Evolutionary conservation across 139 green algal species (phyloP), one percentile per base, ranked within the genome.

Genomic region (Spirogloea muscicola): DNA sequence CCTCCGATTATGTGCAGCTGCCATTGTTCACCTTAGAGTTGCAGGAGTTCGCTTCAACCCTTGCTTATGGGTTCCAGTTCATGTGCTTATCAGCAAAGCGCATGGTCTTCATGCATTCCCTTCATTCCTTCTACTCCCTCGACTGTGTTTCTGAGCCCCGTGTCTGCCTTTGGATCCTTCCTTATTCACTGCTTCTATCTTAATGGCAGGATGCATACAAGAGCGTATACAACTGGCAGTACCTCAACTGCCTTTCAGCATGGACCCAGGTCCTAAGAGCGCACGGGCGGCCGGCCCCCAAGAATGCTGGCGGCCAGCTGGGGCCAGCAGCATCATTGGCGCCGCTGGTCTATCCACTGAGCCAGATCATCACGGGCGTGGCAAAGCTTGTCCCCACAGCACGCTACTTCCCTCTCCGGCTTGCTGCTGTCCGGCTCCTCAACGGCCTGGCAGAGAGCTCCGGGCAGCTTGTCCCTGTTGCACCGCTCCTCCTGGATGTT

Each of bases 141-240:
- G n/a, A n/a, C n/a, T n/a, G n/a, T n/a, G n/a, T n/a, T n/a, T n/a
- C n/a, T n/a, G n/a, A n/a, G n/a, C n/a, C n/a, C n/a, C n/a, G n/a
- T n/a, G n/a, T n/a, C n/a, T n/a, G n/a, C n/a, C n/a, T n/a, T n/a
- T n/a, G n/a, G n/a, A n/a, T n/a, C n/a, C n/a, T n/a, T n/a, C n/a
- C n/a, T n/a, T n/a, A n/a, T n/a, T n/a, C n/a, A n/a, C n/a, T 52
- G 13, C 10, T 52, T 13, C 13, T 13, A 10, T 16, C 16, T 52
- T 52, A 25, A 52, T 52, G 3, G 42, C 49, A 66, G 49, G 91
- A 97, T 36, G 76, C 89, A 9, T 95, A 91, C 85, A 85, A 87
- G 39, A 79, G 89, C 65, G 89, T 96, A 25, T 96, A 96, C 75
- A 90, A 83, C 84, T 94, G 91, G 93, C 88, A 95, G 82, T 91